Evolutionary conservation across 345 rosid genomes (phyloP), one percentile per base, ranked within the genome.

Genomic region (Camelina hispida): DNA sequence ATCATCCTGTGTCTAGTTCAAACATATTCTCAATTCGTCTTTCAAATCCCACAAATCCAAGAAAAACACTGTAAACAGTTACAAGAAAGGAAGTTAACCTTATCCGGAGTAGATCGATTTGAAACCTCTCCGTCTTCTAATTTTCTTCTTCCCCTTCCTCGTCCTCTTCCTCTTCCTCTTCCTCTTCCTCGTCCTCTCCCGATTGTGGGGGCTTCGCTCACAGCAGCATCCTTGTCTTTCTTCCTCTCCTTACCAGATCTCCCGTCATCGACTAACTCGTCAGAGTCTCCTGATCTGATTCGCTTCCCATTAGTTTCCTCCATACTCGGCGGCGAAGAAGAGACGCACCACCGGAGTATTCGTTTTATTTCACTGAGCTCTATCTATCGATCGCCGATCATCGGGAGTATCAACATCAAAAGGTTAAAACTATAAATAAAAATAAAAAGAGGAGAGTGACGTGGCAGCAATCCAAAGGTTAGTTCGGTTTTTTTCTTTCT

Each of bases 1-100:
- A 15, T 62, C 75, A 75, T 76, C 75, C 79, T 76, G 70, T 2
- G 43, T 51, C 1, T 15, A 25, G 6, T 34, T 23, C 52, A 18
- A 16, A 17, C 42, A 28, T 28, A 47, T 1, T 32, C 3, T 47
- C 69, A 54, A 3, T 23, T 59, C 58, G 11, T 59, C 22, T 59
- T 20, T 32, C 66, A 59, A 46, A 32, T 58, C 17, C 47, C 7
- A 28, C 7, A 28, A 28, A 28, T 28, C 30, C 0, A 28, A 23
- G 0, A 23, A 28, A 28, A 28, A 4, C 30, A 28, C 30, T 28
- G 4, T 25, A 28, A 28, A 28, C 30, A 28, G 30, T 28, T 28
- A 28, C 30, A 28, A 28, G 17, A 61, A 25, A 7, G 0, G 9
- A 30, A 62, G 5, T 20, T 20, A 37, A 76, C 75, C 79, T 68